A percentile compares a stretch with the other conserved stretches of the same genome.
Evolutionary conservation across 805 yeast species (phyloP).

Genomic region (Candida sakaeoensis): DNA sequence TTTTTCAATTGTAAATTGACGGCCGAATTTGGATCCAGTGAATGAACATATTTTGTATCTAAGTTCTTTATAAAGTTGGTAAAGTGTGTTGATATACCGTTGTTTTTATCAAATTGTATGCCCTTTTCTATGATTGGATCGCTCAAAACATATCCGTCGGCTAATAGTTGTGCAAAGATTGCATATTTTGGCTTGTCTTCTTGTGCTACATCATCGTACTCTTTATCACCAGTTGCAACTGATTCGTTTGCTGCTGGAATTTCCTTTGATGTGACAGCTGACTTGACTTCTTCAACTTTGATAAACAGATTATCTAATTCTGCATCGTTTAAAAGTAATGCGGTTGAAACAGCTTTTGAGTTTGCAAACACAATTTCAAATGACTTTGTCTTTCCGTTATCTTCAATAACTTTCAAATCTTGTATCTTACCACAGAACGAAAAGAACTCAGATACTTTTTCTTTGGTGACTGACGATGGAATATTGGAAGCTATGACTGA

Average conservation of each 20-base stretch:
- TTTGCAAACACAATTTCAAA: conserved; percentile 53
- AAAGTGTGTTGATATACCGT: conserved; percentile 59
- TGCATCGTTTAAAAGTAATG: conserved; percentile 67
- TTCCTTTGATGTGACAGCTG: not conserved
- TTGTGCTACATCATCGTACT: conserved; percentile 55
- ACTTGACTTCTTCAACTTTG: conserved; percentile 31
- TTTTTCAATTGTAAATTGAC: conserved; percentile 29
- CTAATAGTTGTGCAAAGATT: conserved; percentile 69
- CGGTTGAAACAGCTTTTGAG: conserved; percentile 64
- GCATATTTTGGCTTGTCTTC: conserved; percentile 76
- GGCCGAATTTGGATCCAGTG: conserved; percentile 49
- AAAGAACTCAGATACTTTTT: conserved; percentile 62
- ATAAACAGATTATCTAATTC: conserved; percentile 61
- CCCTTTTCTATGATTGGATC: conserved; percentile 61
- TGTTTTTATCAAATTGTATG: conserved; percentile 58
- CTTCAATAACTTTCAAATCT: conserved; percentile 28
- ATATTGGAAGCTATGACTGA: conserved; percentile 56
- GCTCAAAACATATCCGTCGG: conserved; percentile 67
- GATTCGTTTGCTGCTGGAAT: conserved; percentile 19
- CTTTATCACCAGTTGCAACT: conserved; percentile 24
- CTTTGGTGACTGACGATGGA: conserved; percentile 45
- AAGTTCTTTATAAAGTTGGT: conserved; percentile 49
- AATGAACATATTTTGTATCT: conserved; percentile 57
- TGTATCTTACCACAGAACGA: conserved; percentile 64
- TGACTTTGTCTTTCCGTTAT: conserved; percentile 25